Conservation (phyloP, 495 filamentous ascomycete genomes). For the Evansstolkia leycettana region DNA sequence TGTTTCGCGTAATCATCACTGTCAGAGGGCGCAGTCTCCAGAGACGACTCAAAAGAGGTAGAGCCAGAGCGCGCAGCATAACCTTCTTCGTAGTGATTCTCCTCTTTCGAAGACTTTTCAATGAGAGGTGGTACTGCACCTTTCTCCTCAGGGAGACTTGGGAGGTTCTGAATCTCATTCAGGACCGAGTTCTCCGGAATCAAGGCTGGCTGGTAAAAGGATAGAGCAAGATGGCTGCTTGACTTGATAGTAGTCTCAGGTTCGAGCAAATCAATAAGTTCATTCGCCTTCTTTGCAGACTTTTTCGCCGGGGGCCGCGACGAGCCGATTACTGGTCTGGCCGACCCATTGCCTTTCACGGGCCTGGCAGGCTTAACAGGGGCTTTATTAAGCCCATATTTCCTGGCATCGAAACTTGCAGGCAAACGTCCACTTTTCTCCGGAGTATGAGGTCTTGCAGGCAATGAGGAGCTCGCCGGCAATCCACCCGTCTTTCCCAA, state of each 20-base stretch:
- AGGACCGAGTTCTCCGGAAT: conserved; percentile 2
- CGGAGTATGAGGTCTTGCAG: not conserved
- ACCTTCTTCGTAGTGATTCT: no score
- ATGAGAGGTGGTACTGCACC: no score
- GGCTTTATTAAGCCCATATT: conserved; percentile 5
- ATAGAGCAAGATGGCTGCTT: conserved; percentile 1
- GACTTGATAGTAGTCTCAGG: not conserved
- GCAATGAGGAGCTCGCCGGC: not conserved
- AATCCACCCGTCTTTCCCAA: no score
- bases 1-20: no score
- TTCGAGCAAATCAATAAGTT: conserved; percentile 7
- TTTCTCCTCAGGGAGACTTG: no score
- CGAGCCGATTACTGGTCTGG: not conserved
- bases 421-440: not conserved
- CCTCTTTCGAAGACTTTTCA: no score
- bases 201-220: conserved; percentile 8
- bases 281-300: not conserved
- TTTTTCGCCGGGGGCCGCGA: not conserved
- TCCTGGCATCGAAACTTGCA: conserved; percentile 5
- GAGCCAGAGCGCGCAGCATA: not conserved
- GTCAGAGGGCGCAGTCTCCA: no score
- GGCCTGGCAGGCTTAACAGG: not conserved
- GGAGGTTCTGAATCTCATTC: not conserved
- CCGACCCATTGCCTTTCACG: not conserved
- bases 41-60: not conserved